phyloP scores from a whole-genome alignment of 1,139 yeast genomes.

The Debaryomycetaceae sp. region DNA sequence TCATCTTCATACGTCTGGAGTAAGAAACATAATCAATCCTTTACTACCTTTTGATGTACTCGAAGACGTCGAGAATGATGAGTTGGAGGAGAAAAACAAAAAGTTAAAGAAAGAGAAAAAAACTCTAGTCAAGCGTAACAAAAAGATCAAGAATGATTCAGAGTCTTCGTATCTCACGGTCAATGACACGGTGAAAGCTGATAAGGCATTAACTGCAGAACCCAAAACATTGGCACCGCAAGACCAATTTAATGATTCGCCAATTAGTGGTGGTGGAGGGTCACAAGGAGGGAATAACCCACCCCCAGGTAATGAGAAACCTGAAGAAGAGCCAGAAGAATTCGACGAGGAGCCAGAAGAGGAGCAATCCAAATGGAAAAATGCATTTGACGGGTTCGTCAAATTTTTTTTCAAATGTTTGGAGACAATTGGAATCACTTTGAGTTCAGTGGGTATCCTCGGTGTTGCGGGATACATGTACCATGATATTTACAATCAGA shows the following conservation, averaged over 20 bases:
- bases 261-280: constrained; percentile 3
- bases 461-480: constrained; percentile 71
- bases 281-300: constrained; percentile 4
- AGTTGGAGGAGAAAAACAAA: constrained; percentile 25
- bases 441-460: constrained; percentile 67
- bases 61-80: constrained; percentile 28
- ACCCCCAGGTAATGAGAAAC: not conserved
- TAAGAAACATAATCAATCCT: constrained; percentile 19
- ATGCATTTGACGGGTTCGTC: constrained; percentile 9
- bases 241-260: not conserved
- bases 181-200: constrained; percentile 15
- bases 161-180: constrained; percentile 9
- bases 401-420: constrained; percentile 48
- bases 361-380: constrained; percentile 10
- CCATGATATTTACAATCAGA: constrained; percentile 58
- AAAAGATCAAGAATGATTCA: constrained; percentile 10
- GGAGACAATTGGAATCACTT: constrained; percentile 73
- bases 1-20: not conserved
- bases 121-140: constrained; percentile 18
- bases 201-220: constrained; percentile 11
- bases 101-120: constrained; percentile 24
- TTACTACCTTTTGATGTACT: constrained; percentile 30
- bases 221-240: constrained; percentile 1
- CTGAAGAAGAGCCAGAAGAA: constrained; percentile 11
- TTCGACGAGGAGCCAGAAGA: constrained; percentile 12